Conservation (phyloP, 148 eudicot genomes). For the Fallopia convolvulus region DNA sequence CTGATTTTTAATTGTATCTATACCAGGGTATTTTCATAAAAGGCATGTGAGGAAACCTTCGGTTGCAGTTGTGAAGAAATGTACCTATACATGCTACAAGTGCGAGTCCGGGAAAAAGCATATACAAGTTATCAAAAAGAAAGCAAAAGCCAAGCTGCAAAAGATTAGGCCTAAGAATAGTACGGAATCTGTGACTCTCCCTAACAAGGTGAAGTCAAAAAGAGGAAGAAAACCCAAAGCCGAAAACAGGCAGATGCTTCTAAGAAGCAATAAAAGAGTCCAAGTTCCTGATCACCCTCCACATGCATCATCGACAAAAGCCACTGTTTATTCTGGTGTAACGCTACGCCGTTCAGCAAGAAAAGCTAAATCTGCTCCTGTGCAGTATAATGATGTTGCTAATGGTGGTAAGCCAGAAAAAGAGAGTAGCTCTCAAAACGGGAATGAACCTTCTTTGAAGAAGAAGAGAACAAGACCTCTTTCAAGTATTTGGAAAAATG, state of each 20-base stretch:
- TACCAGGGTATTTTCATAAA: slow-evolving; percentile 73
- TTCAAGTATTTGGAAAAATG: slow-evolving; percentile 66
- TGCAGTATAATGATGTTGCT: slow-evolving; percentile 25
- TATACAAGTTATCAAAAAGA: slow-evolving; percentile 1
- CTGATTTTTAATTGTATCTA: slow-evolving; percentile 1
- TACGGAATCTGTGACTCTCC: slow-evolving; percentile 15
- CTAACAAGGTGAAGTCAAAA: slow-evolving; percentile 16
- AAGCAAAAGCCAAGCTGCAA: slow-evolving; percentile 2
- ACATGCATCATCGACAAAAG: neutral
- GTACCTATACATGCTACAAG: slow-evolving; percentile 56
- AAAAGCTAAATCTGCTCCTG: slow-evolving; percentile 26
- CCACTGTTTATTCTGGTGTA: slow-evolving; percentile 28
- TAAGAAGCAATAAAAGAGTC: slow-evolving; percentile 27
- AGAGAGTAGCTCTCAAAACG: slow-evolving; percentile 21
- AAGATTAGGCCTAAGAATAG: slow-evolving; percentile 15
- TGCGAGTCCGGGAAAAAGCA: slow-evolving; percentile 25
- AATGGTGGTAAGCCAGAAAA: slow-evolving; percentile 30
- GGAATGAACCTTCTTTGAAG: slow-evolving; percentile 28
- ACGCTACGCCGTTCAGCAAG: slow-evolving; percentile 79
- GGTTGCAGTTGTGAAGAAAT: slow-evolving; percentile 29
- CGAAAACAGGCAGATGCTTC: slow-evolving; percentile 22
- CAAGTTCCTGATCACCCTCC: slow-evolving; percentile 14
- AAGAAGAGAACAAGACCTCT: slow-evolving; percentile 44
- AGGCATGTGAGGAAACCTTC: slow-evolving; percentile 63
- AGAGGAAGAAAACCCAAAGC: slow-evolving; percentile 32